Base-by-base conservation (phyloP, 208 protist species). In the Trypanosoma platydactyli region DNA sequence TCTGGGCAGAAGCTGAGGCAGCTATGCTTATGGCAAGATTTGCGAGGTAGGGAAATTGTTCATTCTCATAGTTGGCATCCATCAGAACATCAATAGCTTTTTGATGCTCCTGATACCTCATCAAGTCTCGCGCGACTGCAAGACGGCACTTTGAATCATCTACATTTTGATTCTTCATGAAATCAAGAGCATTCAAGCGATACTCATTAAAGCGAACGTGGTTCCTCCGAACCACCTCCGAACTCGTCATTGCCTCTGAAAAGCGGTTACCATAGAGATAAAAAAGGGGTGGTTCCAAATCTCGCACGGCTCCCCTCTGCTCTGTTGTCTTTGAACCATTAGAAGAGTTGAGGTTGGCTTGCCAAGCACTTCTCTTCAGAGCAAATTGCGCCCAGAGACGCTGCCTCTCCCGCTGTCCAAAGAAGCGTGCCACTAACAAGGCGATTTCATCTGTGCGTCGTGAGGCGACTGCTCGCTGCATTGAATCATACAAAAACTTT, bases 1-100 rank as follows among this genome's bases (percentile, higher is more conserved):
- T 30, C 30, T 25, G 56, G 5, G 54, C 27, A 30, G 64, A 7
- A 38, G 46, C 30, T 33, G 69, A 76, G 38, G 82, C 81, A 25
- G 89, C 80, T 18, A 89, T 81, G 20, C 80, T 78, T 41, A 92
- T 73, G 61, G 76, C 80, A 44, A 92, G 73, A 29, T 81, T 88
- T 20, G 84, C 69, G 29, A 94, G 68, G 54, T 84, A 67, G 48
- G 82, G 73, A 74, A 89, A 92, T 38, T 62, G 59, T 0, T 68
- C 45, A 42, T 62, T 76, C 55, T 88, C 74, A 54, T 84, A 77
- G 54, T 81, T 78, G n/a, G 61, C 51, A 60, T 94, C 80, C 25
- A 94, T 79, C 18, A 94, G 77, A 27, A 92, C 68, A 51, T 90
- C 81, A 62, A 89, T 80, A 15, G 80, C 83, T 46, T 71, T 79